Percentiles rank a stretch among this genome's conserved stretches.
Evolutionary conservation across 2,329 filamentous ascomycete genomes (phyloP).

Genomic region (Didymella arachidicola): DNA sequence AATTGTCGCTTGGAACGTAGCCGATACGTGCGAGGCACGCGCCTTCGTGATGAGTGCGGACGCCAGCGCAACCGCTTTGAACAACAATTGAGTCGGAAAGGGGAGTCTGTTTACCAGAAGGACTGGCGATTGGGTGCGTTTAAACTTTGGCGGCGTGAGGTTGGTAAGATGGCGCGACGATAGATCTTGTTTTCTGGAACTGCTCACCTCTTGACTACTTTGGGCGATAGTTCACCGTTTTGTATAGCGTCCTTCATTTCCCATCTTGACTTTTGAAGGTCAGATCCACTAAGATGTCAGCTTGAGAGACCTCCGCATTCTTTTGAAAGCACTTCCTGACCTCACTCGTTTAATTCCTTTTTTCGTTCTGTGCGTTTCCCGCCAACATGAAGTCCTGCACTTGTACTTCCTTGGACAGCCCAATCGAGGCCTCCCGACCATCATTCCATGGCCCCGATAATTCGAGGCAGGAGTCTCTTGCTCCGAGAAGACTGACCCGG

Average conservation of each 20-base stretch:
- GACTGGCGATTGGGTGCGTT: conserved; percentile 1
- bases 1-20: conserved; percentile 11
- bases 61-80: conserved; percentile 14
- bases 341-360: conserved; percentile 1
- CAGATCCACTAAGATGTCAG: not conserved
- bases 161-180: conserved; percentile 18
- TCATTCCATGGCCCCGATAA: conserved; percentile 27
- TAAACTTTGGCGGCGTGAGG: conserved; percentile 22
- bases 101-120: conserved; percentile 6
- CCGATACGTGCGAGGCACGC: conserved; percentile 5
- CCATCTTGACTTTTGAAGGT: conserved; percentile 7
- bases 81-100: conserved; percentile 15
- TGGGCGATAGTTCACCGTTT: conserved; percentile 10
- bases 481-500: conserved; percentile 21
- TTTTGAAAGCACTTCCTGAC: not conserved
- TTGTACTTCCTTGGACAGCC: conserved; percentile 27
- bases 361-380: conserved; percentile 1
- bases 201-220: conserved; percentile 17
- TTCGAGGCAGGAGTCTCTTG: conserved; percentile 17
- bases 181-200: conserved; percentile 21
- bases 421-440: conserved; percentile 28
- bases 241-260: conserved; percentile 23
- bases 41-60: conserved; percentile 9
- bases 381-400: conserved; percentile 30
- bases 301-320: not conserved